A percentile compares a stretch with the other conserved stretches of the same genome.
phyloP scores from a whole-genome alignment of 2,329 filamentous ascomycete species.

The Achaetomium macrosporum region DNA sequence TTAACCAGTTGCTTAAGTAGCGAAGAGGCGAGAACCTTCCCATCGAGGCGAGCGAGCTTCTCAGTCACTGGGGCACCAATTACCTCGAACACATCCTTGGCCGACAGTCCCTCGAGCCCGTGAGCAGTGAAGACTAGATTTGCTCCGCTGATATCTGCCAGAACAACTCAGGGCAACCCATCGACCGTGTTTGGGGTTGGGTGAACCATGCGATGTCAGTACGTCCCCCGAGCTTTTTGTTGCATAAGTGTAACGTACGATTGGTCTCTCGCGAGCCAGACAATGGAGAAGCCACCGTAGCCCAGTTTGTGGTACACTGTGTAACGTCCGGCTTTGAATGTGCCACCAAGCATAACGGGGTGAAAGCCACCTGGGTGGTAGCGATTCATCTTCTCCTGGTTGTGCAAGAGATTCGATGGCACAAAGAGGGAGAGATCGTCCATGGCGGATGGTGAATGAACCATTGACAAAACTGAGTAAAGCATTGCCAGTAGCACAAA shows the following conservation, averaged over 20 bases:
- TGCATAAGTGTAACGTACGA: not conserved
- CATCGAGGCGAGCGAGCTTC: not conserved
- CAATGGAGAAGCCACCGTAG: not conserved
- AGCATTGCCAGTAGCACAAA: too few relatives aligned
- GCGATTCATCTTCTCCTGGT: not conserved
- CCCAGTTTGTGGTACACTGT: not conserved
- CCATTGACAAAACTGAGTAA: too few relatives aligned
- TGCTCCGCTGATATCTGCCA: not conserved
- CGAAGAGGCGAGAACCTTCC: not conserved
- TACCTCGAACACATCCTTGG: not conserved
- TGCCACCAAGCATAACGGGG: not conserved
- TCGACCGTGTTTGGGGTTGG: not conserved
- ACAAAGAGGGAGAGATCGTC: not conserved
- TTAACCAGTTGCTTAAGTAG: not conserved
- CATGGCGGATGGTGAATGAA: not conserved
- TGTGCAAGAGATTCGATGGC: not conserved
- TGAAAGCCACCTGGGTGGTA: not conserved
- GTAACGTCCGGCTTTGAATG: not conserved
- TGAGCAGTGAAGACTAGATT: constrained; percentile 1
- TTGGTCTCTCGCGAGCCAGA: not conserved
- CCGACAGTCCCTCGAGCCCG: not conserved
- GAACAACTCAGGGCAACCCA: constrained; percentile 1
- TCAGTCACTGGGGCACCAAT: not conserved
- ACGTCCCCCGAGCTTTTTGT: not conserved
- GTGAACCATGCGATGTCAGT: not conserved